These are phyloP conservation scores for Myxozyma udenii DNA, from an alignment of 805 yeast genomes.

Conservation along the genomic window DNA sequence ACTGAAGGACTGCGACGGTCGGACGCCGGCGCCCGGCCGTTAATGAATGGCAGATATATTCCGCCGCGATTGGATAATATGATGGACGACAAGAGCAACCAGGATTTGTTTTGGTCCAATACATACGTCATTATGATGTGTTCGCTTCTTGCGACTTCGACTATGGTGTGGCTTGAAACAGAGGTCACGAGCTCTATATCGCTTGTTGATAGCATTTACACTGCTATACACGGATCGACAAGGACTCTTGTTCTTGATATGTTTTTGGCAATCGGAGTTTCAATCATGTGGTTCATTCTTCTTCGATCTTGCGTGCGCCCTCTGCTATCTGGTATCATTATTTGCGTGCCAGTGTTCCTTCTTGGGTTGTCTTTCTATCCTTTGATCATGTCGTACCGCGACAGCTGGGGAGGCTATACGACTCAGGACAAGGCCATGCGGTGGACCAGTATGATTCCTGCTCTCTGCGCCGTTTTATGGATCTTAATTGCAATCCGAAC, in stretches of 20 bases:
- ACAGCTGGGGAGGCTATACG: conserved; percentile 36
- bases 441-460: conserved; percentile 35
- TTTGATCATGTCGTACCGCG: conserved; percentile 36
- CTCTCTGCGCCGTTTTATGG: conserved; percentile 35
- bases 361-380: conserved; percentile 33
- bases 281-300: conserved; percentile 36
- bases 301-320: conserved; percentile 33
- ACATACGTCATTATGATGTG: conserved; percentile 33
- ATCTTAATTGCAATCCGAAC: conserved; percentile 32
- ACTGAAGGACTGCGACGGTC: not conserved
- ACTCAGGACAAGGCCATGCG: conserved; percentile 37
- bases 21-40: not conserved
- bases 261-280: conserved; percentile 31
- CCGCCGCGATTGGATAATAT: conserved; percentile 7
- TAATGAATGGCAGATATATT: conserved; percentile 3
- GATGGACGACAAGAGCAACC: not conserved
- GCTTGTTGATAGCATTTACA: conserved; percentile 35
- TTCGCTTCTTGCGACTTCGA: conserved; percentile 35
- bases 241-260: conserved; percentile 31
- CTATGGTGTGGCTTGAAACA: conserved; percentile 35
- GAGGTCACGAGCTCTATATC: conserved; percentile 31
- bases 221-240: conserved; percentile 32
- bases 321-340: conserved; percentile 32
- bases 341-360: conserved; percentile 36
- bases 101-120: conserved; percentile 21